These are phyloP conservation scores for Trichoderma sp. DNA, from an alignment of 2,329 filamentous ascomycete genomes.

Conservation along the genomic window DNA sequence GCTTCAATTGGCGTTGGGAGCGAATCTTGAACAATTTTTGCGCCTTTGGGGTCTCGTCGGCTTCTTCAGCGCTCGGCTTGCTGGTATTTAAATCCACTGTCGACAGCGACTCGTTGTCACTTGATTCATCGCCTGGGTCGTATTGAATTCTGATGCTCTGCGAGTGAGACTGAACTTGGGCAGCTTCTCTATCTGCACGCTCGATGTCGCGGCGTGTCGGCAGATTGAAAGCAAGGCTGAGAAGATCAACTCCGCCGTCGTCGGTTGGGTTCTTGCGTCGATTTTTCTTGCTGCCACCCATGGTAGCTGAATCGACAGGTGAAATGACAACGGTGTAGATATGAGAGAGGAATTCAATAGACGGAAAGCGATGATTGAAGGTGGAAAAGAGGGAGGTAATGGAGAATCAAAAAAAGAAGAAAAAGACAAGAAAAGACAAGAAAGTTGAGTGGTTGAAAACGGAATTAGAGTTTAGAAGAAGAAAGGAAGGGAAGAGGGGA, in stretches of 20 bases:
- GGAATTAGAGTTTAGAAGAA: not conserved
- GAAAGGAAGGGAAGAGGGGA: not conserved
- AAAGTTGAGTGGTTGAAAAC: not conserved
- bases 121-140: constrained; percentile 23
- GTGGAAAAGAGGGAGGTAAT: not conserved
- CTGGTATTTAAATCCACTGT: not conserved
- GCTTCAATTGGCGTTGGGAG: not conserved
- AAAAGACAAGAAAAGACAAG: not conserved
- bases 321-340: not conserved
- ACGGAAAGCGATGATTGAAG: not conserved
- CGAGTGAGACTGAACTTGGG: not conserved
- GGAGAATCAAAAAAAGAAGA: not conserved
- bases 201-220: constrained; percentile 27
- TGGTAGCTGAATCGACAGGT: constrained; percentile 9
- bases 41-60: constrained; percentile 7
- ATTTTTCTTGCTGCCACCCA: constrained; percentile 27
- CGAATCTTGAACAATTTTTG: not conserved
- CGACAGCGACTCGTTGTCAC: not conserved
- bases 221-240: constrained; percentile 29
- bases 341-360: not conserved
- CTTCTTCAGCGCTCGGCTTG: not conserved
- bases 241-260: constrained; percentile 27
- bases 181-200: constrained; percentile 7
- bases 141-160: constrained; percentile 11
- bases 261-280: constrained; percentile 10